Evolutionary conservation across 768 basidiomycete genomes (phyloP), one percentile per base, ranked within the genome.

Genomic region (Tylopilus plumbeoviolaceoides): DNA sequence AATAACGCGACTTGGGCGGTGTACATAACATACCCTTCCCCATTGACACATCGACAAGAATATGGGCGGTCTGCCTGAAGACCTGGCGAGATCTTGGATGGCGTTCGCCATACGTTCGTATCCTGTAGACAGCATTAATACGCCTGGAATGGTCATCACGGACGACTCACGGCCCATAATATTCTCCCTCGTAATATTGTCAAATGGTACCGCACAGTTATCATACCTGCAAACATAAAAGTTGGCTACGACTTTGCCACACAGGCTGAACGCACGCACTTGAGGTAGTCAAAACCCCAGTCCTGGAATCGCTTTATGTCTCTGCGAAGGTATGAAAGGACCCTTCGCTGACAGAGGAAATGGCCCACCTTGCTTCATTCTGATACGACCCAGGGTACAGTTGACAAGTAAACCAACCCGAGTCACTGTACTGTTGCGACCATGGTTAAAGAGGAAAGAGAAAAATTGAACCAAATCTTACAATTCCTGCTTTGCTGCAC

Each of bases 351-450:
- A 18, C 39, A 20, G 23, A 28, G 1, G 7, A n/a, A 48, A 30
- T 25, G n/a, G 57, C 63, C 20, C 17, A 77, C 80, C 79, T 75
- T 20, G 71, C 79, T 64, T 85, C 84, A 51, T 85, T 82, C 61
- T 75, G 72, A 67, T 74, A 85, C 6, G 84, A 85, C 18, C 84
- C 84, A 20, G 84, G 84, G 61, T 84, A 86, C 11, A 77, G 53
- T 42, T 77, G 75, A 58, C 84, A 86, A 23, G 84, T 85, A 59
- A 77, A 83, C 84, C 83, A 85, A 18, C 84, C 84, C 0, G 84
- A 76, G 58, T 84, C 82, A 53, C 83, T 80, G 55, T 85, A 85
- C 83, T 83, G 43, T 31, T 27, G n/a, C 40, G 3, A 18, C 36
- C 14, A 23, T 41, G 18, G 46, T 60, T 28, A 62, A 12, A 17